These are phyloP conservation scores for Colletotrichum sp. DNA, from an alignment of 2,329 filamentous ascomycete genomes.

Conservation along the genomic window DNA sequence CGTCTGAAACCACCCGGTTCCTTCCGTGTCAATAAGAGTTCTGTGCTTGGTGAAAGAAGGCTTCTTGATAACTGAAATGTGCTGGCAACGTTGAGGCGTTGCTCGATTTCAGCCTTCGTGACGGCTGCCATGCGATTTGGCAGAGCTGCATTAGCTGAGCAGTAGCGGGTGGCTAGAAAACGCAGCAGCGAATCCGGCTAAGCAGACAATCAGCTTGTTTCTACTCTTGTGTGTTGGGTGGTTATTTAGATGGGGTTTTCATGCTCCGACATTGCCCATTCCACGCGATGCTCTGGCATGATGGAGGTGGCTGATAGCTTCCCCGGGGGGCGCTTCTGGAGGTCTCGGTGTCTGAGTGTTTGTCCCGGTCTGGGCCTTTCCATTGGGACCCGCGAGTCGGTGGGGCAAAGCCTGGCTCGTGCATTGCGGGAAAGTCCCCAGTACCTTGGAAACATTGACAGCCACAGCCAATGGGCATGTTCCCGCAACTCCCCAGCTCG, in stretches of 20 bases:
- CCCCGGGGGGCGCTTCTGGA: background rate
- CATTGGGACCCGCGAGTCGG: background rate
- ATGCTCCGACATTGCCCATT: background rate
- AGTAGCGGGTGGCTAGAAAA: background rate
- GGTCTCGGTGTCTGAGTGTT: background rate
- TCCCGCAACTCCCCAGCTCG: slow-evolving; percentile 1
- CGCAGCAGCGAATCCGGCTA: background rate
- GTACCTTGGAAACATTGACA: slow-evolving; percentile 4
- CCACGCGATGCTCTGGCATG: background rate
- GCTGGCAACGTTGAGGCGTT: background rate
- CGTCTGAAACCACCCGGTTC: background rate
- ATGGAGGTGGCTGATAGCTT: slow-evolving; percentile 8
- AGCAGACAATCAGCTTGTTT: background rate
- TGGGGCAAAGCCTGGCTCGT: background rate
- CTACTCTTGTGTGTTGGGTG: background rate
- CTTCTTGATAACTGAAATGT: background rate
- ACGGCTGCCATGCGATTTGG: background rate
- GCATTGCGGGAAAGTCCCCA: slow-evolving; percentile 11
- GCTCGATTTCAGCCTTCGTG: background rate
- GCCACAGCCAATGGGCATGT: slow-evolving; percentile 16
- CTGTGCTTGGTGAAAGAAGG: background rate
- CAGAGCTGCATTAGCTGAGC: background rate
- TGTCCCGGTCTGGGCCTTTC: slow-evolving; percentile 4
- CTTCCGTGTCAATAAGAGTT: background rate
- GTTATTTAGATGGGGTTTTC: background rate